A percentile compares a stretch with the other conserved stretches of the same genome.
Evolutionary conservation across 306 rosid species (phyloP).

Genomic region (Dryas drummondii): DNA sequence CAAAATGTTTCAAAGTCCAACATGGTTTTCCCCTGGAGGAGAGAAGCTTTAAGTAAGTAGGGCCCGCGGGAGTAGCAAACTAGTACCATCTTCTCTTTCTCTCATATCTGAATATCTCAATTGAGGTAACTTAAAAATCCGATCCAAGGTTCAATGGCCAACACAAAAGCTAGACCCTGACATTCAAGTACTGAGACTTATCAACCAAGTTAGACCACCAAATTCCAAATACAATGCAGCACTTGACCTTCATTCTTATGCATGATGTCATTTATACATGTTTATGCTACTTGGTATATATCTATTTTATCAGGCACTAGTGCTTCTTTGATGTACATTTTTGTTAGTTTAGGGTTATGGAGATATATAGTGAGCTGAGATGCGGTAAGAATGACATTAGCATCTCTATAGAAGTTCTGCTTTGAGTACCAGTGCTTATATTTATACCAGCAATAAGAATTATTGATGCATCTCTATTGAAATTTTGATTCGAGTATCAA

Average conservation of each 20-base stretch:
- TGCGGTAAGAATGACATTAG: not conserved
- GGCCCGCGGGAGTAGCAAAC: too few species aligned
- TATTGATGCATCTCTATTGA: not conserved
- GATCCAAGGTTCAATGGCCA: not conserved
- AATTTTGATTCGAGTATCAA: not conserved
- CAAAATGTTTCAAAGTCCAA: constrained; percentile 1
- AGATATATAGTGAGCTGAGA: constrained; percentile 1
- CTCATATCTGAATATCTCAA: not conserved
- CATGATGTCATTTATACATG: not conserved
- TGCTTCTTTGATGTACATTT: not conserved
- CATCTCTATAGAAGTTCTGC: not conserved
- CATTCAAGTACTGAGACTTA: not conserved
- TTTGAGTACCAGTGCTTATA: not conserved
- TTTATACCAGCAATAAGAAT: not conserved
- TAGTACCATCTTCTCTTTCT: not conserved
- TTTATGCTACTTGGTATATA: not conserved
- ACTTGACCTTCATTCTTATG: not conserved
- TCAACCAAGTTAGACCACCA: not conserved
- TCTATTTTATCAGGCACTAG: not conserved
- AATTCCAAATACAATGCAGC: not conserved
- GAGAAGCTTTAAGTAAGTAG: too few species aligned
- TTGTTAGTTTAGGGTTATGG: not conserved
- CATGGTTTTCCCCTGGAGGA: not conserved
- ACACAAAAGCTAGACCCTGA: constrained; percentile 1
- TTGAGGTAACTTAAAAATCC: not conserved